Evolutionary conservation across 148 eudicot species (phyloP), one percentile per base, ranked within the genome.

Genomic region (Fallopia convolvulus): DNA sequence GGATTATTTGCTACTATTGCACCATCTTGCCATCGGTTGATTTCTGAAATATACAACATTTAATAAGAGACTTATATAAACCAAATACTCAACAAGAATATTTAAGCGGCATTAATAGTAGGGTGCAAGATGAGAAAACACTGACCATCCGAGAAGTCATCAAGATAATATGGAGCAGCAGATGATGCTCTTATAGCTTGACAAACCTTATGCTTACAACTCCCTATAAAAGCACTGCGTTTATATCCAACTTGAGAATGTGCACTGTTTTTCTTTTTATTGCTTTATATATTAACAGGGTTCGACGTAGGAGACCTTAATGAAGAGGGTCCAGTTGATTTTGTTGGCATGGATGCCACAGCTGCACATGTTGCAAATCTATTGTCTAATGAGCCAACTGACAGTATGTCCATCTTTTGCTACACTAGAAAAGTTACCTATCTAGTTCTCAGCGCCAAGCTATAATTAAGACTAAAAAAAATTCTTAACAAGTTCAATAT

Each of bases 1-100:
- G 99, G 99, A 85, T 96, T 96, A 75, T 96, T 96, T 39, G 99
- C 99, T 36, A 96, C 97, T 82, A 96, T 93, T 52, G 99, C 99
- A 78, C 99, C 99, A 89, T 96, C 99, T 93, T 96, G 99, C 97
- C 97, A 96, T 79, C 98, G 94, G 77, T 87, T 81, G 17, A 85
- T 83, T 75, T 83, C 99, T 96, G 88, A 78, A 73, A 47, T 20
- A 82, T 58, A 76, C 12, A 58, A 55, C 71, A 32, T 1, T n/a
- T 58, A 58, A 3, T 6, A n/a, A 58, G 30, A 58, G 32, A 58
- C 47, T 1, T 8, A 58, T 58, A 58, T n/a, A 20, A 20, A 21
- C n/a, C 58, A 52, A 52, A 52, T n/a, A n/a, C n/a, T n/a, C n/a
- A n/a, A n/a, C n/a, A n/a, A n/a, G n/a, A n/a, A n/a, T 78, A 13